These are phyloP conservation scores for Vitis amurensis DNA, from an alignment of 164 flowering plant species.

Conservation along the genomic window DNA sequence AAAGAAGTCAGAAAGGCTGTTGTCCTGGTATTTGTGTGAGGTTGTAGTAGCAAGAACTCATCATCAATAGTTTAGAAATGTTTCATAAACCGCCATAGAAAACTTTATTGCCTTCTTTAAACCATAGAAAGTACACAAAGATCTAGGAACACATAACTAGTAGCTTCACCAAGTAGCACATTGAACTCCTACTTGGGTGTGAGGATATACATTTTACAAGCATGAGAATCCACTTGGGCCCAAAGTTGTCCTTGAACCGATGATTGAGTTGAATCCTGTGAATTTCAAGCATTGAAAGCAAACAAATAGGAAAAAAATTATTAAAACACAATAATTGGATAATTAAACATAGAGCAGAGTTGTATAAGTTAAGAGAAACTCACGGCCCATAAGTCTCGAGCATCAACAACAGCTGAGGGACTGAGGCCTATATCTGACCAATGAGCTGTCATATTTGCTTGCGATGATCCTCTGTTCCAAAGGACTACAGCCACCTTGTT, in stretches of 20 bases:
- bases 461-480: constrained; percentile 64
- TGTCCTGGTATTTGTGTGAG: too few relatives aligned
- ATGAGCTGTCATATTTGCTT: constrained; percentile 46
- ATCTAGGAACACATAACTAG: too few relatives aligned
- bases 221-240: constrained; percentile 54
- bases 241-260: constrained; percentile 34
- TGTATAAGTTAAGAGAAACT: constrained; percentile 8
- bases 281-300: too few relatives aligned
- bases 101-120: too few relatives aligned
- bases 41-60: too few relatives aligned
- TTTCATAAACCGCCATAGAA: too few relatives aligned
- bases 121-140: too few relatives aligned
- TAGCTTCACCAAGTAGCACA: too few relatives aligned
- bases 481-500: constrained; percentile 47
- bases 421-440: constrained; percentile 60
- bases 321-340: too few relatives aligned
- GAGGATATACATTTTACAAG: constrained; percentile 62
- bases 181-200: constrained; percentile 24
- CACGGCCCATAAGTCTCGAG: constrained; percentile 71
- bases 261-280: constrained; percentile 39
- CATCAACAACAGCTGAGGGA: constrained; percentile 37
- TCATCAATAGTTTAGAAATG: too few relatives aligned
- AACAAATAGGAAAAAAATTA: too few relatives aligned
- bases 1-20: too few relatives aligned
- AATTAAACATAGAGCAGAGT: not conserved